A percentile compares a stretch with the other conserved stretches of the same genome.
Conservation (phyloP, 306 rosid species). For the Vicia sativa region DNA sequence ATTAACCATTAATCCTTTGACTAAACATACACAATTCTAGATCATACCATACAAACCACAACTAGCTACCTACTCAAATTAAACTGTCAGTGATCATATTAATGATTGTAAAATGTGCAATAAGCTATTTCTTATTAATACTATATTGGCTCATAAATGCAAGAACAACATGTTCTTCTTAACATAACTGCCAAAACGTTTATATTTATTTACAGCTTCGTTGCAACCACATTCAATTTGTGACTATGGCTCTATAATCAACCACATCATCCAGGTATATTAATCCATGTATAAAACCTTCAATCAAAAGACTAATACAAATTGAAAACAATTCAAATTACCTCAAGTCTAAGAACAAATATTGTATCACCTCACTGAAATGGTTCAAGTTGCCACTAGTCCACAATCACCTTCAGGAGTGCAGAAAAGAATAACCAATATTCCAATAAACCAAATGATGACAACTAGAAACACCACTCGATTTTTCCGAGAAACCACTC, state of each 20-base stretch:
- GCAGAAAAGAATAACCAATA: constrained; percentile 43
- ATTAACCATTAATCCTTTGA: constrained; percentile 4
- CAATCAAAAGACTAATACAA: constrained; percentile 13
- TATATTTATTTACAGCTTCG: background rate
- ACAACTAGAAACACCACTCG: constrained; percentile 39
- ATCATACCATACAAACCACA: background rate
- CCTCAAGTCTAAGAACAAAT: constrained; percentile 9
- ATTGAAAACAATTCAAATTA: constrained; percentile 7
- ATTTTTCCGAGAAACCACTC: constrained; percentile 40
- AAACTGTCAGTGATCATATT: background rate
- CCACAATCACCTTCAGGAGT: constrained; percentile 35
- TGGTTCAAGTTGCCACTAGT: constrained; percentile 60
- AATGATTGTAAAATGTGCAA: background rate
- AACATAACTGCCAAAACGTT: constrained; percentile 21
- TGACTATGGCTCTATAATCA: constrained; percentile 4
- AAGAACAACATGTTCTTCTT: background rate
- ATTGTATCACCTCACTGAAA: constrained; percentile 19
- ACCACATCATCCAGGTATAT: constrained; percentile 26
- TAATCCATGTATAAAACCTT: background rate
- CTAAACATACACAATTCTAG: constrained; percentile 10
- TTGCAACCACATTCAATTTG: background rate
- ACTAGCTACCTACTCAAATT: background rate
- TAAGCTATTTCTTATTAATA: background rate
- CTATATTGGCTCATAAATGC: background rate
- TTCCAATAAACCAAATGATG: constrained; percentile 54